Base-by-base conservation (phyloP, 805 yeast species). In the Brettanomyces custersianus region DNA sequence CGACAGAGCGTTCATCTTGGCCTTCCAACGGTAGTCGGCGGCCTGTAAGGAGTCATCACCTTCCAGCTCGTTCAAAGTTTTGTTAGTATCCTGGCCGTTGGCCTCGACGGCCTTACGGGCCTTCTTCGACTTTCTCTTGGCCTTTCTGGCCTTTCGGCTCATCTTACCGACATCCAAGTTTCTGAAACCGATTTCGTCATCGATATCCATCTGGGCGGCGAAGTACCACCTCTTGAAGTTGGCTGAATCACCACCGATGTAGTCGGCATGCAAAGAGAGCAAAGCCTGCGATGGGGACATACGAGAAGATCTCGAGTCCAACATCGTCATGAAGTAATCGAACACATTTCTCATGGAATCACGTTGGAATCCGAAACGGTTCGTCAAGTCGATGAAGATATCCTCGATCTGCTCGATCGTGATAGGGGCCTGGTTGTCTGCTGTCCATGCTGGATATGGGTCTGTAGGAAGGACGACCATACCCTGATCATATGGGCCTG, bases 401-500 rank as follows among this genome's bases (percentile, higher is more conserved):
- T 83, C 94, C 64, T 83, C 94, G 55, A 83, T 80, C 57, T 83
- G 90, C 60, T 83, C 92, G 37, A 83, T 72, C 33, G 85, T 69
- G 39, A 81, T 80, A 10, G 94, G 94, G 19, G 90, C 86, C 59
- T 82, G 90, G 39, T 82, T 88, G 61, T 92, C 97, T 32, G 94
- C 94, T 19, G 96, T 84, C 98, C 98, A 92, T 35, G 98, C 97
- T 30, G 99, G 98, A 60, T 90, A 92, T 23, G 98, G 99, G 60
- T 92, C 92, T 31, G 87, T 76, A 49, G 94, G 70, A 63, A 80
- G 49, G 57, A 85, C 80, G 69, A 78, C 70, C 59, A 65, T 63
- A 31, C 65, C 67, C 46, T 60, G 60, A 42, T 59, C 65, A 41
- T 59, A 59, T 35, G 62, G 62, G 34, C 59, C 57, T 23, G 62